A percentile compares a stretch with the other conserved stretches of the same genome.
These are phyloP conservation scores for Kwoniella europaea DNA, from an alignment of 768 basidiomycete species.

Conservation along the genomic window DNA sequence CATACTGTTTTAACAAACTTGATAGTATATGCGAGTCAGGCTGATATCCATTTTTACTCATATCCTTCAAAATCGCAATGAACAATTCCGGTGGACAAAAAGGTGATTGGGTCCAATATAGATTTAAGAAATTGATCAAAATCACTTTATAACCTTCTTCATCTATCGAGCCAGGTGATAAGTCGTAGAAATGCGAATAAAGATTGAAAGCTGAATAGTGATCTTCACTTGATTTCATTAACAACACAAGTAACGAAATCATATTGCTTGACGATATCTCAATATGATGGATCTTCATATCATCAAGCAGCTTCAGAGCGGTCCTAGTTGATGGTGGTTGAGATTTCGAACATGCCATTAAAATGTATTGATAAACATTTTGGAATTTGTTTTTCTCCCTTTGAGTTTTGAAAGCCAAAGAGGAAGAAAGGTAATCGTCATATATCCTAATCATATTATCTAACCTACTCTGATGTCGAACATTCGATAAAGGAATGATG, in stretches of 20 bases:
- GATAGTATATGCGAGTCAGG: slow-evolving; percentile 70
- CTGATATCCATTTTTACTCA: slow-evolving; percentile 69
- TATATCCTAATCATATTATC: slow-evolving; percentile 32
- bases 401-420: neutral
- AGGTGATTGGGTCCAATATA: slow-evolving; percentile 63
- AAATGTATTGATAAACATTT: slow-evolving; percentile 26
- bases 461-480: slow-evolving; percentile 14
- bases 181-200: slow-evolving; percentile 62
- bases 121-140: slow-evolving; percentile 67
- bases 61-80: slow-evolving; percentile 78
- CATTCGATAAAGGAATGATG: slow-evolving; percentile 32
- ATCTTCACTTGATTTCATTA: slow-evolving; percentile 68
- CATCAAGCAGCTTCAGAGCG: slow-evolving; percentile 64
- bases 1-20: slow-evolving; percentile 64
- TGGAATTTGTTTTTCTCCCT: slow-evolving; percentile 6
- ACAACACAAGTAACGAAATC: slow-evolving; percentile 66
- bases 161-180: slow-evolving; percentile 56
- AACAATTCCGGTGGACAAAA: slow-evolving; percentile 65
- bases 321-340: slow-evolving; percentile 11
- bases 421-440: slow-evolving; percentile 18
- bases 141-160: slow-evolving; percentile 69
- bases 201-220: slow-evolving; percentile 68
- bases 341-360: slow-evolving; percentile 23
- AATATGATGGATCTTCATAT: slow-evolving; percentile 68
- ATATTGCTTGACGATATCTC: slow-evolving; percentile 62